Base-by-base conservation (phyloP, 2,329 filamentous ascomycete species). In the Talaromyces sp. region DNA sequence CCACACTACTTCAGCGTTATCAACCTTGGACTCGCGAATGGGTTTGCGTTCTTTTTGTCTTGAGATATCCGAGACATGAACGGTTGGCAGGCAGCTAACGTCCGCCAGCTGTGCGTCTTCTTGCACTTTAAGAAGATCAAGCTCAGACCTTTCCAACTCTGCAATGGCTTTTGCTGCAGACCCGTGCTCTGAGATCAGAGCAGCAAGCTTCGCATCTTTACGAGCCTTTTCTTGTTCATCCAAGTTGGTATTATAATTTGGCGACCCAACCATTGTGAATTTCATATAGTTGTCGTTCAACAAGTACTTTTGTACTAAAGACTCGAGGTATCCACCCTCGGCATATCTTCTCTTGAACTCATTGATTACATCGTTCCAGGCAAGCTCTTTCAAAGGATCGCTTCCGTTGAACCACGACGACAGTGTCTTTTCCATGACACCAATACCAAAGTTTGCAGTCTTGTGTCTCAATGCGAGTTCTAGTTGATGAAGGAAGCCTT, bases 391-490 rank as follows among this genome's bases (percentile, higher is more conserved):
- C 78, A 98, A 96, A 0, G 95, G 94, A 75, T 98, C 92, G 3
- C 93, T 88, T 5, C 94, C 95, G 65, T 95, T 96, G 79, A 99
- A 98, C 95, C 95, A 99, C 66, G 91, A 89, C 1, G 92, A 90
- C 74, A 96, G 91, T 7, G 97, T 84, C 49, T 94, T 88, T 71
- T 97, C 92, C 78, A 99, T 87, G 62, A 98, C 86, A 19, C 89
- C 89, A 84, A 97, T 92, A 15, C 95, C 95, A 74, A 99, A 99
- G 72, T 91, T 93, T 63, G 95, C 92, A 0, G 93, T 97, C 83
- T 98, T 98, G 81, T 99, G 93, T 80, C 97, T 97, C 58, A 98
- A 81, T 0, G 89, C 86, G n/a, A 99, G 84, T 75, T 99, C 95
- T 3, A 98, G 81, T 77, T 98, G 94, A 76, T 99, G 95, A 63